Conservation (phyloP, 129 eudicot species). For the Escallonia rubra region DNA sequence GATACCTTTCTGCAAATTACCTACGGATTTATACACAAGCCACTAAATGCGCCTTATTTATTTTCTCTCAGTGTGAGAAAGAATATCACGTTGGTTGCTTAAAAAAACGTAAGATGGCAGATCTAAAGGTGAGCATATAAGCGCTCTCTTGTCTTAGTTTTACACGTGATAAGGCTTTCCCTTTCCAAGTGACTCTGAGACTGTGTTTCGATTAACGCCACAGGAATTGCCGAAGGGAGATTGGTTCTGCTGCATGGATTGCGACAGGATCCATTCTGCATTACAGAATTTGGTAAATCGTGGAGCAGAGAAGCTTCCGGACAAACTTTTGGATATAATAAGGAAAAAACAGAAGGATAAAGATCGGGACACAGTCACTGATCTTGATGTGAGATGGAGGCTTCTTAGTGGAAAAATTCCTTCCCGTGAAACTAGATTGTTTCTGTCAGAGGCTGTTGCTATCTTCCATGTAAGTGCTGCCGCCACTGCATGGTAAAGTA, state of each 20-base stretch:
- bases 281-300: constrained; percentile 52
- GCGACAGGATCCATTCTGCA: constrained; percentile 56
- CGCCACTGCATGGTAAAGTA: not conserved
- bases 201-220: not conserved
- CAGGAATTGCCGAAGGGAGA: constrained; percentile 88
- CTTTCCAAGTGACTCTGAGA: not conserved
- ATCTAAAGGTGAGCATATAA: constrained; percentile 52
- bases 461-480: constrained; percentile 79
- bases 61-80: constrained; percentile 61
- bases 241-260: constrained; percentile 73
- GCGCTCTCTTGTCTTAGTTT: not conserved
- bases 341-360: constrained; percentile 43
- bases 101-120: constrained; percentile 75
- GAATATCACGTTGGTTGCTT: constrained; percentile 95
- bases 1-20: too few species aligned
- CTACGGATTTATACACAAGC: not conserved
- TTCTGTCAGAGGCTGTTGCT: constrained; percentile 77
- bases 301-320: constrained; percentile 65
- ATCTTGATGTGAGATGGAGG: constrained; percentile 69
- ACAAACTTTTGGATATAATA: constrained; percentile 40
- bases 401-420: constrained; percentile 73
- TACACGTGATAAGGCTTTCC: not conserved
- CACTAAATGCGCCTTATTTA: not conserved
- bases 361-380: constrained; percentile 20
- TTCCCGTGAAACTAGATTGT: constrained; percentile 57